Base-by-base conservation (phyloP, 208 protist genomes). In the Balamuthia mandrillaris region DNA sequence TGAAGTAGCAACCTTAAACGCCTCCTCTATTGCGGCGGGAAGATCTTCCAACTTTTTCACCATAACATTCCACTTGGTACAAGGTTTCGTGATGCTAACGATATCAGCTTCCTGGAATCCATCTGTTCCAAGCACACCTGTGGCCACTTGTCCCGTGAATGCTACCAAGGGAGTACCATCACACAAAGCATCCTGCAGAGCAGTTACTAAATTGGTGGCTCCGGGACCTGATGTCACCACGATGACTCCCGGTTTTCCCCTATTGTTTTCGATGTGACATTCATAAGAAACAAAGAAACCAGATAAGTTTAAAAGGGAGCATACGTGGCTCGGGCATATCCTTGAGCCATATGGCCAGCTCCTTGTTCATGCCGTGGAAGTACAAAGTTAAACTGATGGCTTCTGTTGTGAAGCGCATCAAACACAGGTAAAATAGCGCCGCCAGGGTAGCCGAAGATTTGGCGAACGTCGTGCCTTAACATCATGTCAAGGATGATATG, bases 401-500 rank as follows among this genome's bases (percentile, higher is more conserved):
- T 85, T 27, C 49, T 75, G 3, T 45, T 16, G 75, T 86, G 33
- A 65, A 93, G 86, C 33, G 84, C 88, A 75, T 93, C 91, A 56
- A 89, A 92, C 31, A 93, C 88, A 29, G 91, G 91, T 44, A 93
- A 35, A 49, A 92, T 93, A 51, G 91, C 91, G 39, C 91, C 91
- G 41, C 90, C 90, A 31, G 89, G 88, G 74, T 91, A 91, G 27
- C 88, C 88, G 42, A 91, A 90, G 18, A 91, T n/a, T n/a, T n/a
- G n/a, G n/a, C n/a, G n/a, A n/a, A n/a, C n/a, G n/a, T n/a, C n/a
- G n/a, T n/a, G n/a, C n/a, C n/a, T n/a, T n/a, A n/a, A n/a, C n/a
- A n/a, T n/a, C n/a, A n/a, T n/a, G n/a, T n/a, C n/a, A n/a, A n/a
- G n/a, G n/a, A n/a, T n/a, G n/a, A n/a, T n/a, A n/a, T n/a, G n/a